Percentiles rank a stretch among this genome's conserved stretches.
Conservation (phyloP, 805 yeast species). For the Scheffersomyces lignosus region DNA sequence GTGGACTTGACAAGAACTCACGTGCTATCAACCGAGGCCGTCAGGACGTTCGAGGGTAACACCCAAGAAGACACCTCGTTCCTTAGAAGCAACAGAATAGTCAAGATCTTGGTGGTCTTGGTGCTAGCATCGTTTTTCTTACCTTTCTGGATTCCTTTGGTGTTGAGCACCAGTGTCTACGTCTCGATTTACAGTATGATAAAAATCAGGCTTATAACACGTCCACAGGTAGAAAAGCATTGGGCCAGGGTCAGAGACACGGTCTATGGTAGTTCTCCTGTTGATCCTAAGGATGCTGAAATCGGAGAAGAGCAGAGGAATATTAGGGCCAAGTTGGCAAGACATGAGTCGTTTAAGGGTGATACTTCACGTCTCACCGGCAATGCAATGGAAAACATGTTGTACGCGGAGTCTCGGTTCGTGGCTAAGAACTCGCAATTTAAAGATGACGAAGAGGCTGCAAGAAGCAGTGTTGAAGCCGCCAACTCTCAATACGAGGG, state of each 20-base stretch:
- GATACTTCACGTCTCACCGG: conserved; percentile 40
- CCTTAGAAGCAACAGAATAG: conserved; percentile 26
- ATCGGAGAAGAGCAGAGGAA: conserved; percentile 31
- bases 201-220: conserved; percentile 27
- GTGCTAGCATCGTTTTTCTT: conserved; percentile 28
- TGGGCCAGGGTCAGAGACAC: conserved; percentile 34
- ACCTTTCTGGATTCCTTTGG: conserved; percentile 54
- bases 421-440: conserved; percentile 11
- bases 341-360: conserved; percentile 40
- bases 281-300: conserved; percentile 31
- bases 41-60: conserved; percentile 19
- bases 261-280: conserved; percentile 29
- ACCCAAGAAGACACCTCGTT: conserved; percentile 40
- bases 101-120: conserved; percentile 24
- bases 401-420: conserved; percentile 36
- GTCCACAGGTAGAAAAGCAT: conserved; percentile 26
- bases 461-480: conserved; percentile 5
- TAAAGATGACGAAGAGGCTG: conserved; percentile 9
- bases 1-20: conserved; percentile 48
- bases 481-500: neutral
- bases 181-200: conserved; percentile 42
- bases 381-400: conserved; percentile 34
- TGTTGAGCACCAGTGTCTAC: conserved; percentile 34
- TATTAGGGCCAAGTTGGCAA: conserved; percentile 22
- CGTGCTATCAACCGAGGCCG: conserved; percentile 9